Base-by-base conservation (phyloP, 495 filamentous ascomycete genomes). In the Trichodelitschia bisporula region DNA sequence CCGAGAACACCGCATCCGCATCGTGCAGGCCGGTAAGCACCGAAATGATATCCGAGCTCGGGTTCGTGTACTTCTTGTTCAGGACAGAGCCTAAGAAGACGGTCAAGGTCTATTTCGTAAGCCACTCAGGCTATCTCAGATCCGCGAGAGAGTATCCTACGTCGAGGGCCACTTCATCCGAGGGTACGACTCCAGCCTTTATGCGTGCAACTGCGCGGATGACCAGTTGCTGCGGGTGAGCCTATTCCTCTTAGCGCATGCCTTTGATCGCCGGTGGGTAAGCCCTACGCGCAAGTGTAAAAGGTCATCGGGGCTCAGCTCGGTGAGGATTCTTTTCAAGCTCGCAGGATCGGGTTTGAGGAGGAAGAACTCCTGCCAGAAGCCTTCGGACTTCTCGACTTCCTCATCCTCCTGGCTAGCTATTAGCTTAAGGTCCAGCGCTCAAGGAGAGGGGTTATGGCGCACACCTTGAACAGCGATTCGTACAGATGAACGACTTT, bases 321-420 rank as follows among this genome's bases (percentile, higher is more conserved):
- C 49, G 16, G 69, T 63, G 26, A 97, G 59, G 21, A 83, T 59
- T 23, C 51, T 51, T 38, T 61, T 62, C 32, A 97, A 51, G 30
- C 65, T 60, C 1, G 55, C 46, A 23, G 62, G 59, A 46, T 91
- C 74, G 18, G 86, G 83, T 29, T 63, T 63, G 29, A 92, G 59
- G 24, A 95, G 59, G 52, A 95, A 97, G 53, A 95, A 78, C 53
- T 93, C 84, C 31, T 66, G 62, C 89, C 86, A 99, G 53, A 93
- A 99, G 5, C 82, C 86, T 36, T 92, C 79, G 0, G 73, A 63
- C 30, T 68, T 69, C 21, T 77, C 69, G 23, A 61, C 52, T 25
- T 61, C 50, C 19, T 70, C 62, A 40, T 68, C 53, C 50, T 66
- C 37, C 31, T 8, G 26, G 15, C 40, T 33, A 36, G 32, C 17